phyloP scores from a whole-genome alignment of 1,284 basidiomycete species.

The Ceraceosorus guamensis region DNA sequence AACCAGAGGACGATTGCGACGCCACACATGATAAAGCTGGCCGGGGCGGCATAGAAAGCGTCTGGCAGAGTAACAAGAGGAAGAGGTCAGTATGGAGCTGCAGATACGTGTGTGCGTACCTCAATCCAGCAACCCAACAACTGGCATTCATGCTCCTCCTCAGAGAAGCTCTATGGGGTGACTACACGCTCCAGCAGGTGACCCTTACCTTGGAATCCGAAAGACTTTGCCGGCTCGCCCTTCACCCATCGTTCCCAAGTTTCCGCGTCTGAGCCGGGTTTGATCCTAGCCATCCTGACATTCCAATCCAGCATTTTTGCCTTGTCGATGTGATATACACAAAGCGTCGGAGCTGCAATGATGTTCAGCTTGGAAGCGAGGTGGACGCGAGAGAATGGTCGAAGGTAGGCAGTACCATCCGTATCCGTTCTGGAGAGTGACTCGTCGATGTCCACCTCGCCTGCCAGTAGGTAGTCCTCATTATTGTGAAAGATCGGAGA shows the following conservation, averaged over 20 bases:
- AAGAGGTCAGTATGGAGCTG: too few relatives aligned
- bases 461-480: slow-evolving; percentile 49
- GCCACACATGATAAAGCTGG: slow-evolving; percentile 16
- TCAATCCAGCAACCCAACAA: too few relatives aligned
- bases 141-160: too few relatives aligned
- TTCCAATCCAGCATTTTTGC: slow-evolving; percentile 44
- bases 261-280: slow-evolving; percentile 14
- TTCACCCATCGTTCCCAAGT: slow-evolving; percentile 43
- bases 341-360: slow-evolving; percentile 46
- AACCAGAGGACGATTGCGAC: slow-evolving; percentile 19
- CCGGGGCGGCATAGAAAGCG: slow-evolving; percentile 19
- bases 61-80: too few relatives aligned
- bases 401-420: slow-evolving; percentile 42
- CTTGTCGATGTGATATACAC: slow-evolving; percentile 44
- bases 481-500: slow-evolving; percentile 22
- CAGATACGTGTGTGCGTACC: too few relatives aligned
- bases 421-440: slow-evolving; percentile 36
- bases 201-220: slow-evolving; percentile 25
- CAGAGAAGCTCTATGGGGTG: too few relatives aligned
- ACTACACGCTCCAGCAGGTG: too few relatives aligned
- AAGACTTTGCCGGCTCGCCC: slow-evolving; percentile 32
- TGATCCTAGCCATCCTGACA: slow-evolving; percentile 30
- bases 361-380: slow-evolving; percentile 48
- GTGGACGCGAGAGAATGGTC: slow-evolving; percentile 49
- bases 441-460: slow-evolving; percentile 48